Base-by-base conservation (phyloP, 2,329 filamentous ascomycete genomes). In the Blastomyces gilchristii region DNA sequence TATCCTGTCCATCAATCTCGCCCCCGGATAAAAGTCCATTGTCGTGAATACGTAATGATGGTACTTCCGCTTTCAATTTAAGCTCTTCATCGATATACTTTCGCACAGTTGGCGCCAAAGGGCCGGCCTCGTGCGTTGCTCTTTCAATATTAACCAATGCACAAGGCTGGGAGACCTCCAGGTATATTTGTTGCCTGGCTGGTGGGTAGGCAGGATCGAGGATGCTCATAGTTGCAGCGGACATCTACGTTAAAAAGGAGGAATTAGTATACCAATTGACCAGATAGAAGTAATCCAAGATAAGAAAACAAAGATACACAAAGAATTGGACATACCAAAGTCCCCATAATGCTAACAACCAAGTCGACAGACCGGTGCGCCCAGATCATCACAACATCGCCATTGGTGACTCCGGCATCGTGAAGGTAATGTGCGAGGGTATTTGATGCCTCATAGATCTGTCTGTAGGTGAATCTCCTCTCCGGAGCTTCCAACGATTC, bases 321-420 rank as follows among this genome's bases (percentile, higher is more conserved):
- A 47, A 8, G 25, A 43, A 58, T 41, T 16, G 43, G 25, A 2
- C 58, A 49, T 59, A 59, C 58, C 58, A 59, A 43, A 47, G 58
- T 59, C 64, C 91, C 92, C 90, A 96, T 96, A 62, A 91, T 86
- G 45, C 88, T 85, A 8, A 89, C 85, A 0, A 89, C 87, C 50
- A 90, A 76, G 69, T 90, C 90, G 43, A 96, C 91, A 63, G 86
- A 86, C 63, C 92, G 85, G 76, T 96, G 84, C 63, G 90, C 90
- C 72, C 87, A 97, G 66, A 94, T 89, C 90, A 96, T 96, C 70
- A 96, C 91, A 2, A 96, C 91, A 72, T 97, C 91, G 9, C 91
- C 91, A 68, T 85, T 81, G 64, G 86, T 81, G 66, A 91, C 81
- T 63, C 92, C 91, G 69, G 85, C 82, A 60, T 87, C 81, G 62